These are phyloP conservation scores for Trichoderma polysporum DNA, from an alignment of 2,329 filamentous ascomycete genomes.

Conservation along the genomic window DNA sequence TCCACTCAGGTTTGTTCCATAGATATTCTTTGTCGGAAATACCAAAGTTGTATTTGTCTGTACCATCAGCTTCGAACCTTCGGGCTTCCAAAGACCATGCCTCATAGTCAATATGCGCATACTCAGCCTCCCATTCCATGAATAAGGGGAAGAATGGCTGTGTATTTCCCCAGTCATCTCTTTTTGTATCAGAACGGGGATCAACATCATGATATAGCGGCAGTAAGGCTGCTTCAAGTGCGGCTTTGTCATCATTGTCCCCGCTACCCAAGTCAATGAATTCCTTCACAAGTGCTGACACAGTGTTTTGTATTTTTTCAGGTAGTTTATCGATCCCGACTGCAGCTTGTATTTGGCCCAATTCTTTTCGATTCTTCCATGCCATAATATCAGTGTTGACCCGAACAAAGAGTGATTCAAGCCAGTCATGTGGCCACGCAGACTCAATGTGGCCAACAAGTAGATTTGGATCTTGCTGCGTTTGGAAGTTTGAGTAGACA, in stretches of 20 bases:
- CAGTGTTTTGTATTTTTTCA: not conserved
- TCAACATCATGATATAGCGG: conserved; percentile 24
- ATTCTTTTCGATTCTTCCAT: not conserved
- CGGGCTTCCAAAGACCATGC: not conserved
- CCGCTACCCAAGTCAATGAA: not conserved
- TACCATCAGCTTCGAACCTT: not conserved
- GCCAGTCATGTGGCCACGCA: conserved; percentile 42
- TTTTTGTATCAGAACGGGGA: too few relatives aligned
- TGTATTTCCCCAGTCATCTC: not conserved
- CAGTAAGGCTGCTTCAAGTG: conserved; percentile 31
- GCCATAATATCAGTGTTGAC: not conserved
- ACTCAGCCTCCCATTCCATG: conserved; percentile 18
- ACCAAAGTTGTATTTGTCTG: not conserved
- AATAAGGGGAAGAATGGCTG: conserved; percentile 6
- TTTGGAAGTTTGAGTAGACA: conserved; percentile 25
- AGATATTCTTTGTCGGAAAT: not conserved
- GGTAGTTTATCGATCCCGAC: not conserved
- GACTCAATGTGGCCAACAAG: conserved; percentile 37
- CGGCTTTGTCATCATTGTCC: not conserved
- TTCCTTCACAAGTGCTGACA: not conserved
- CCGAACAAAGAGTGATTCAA: not conserved
- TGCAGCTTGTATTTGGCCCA: not conserved
- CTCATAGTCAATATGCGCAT: not conserved
- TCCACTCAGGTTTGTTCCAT: too few relatives aligned
- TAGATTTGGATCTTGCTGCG: conserved; percentile 39